Evolutionary conservation across 371 early-diverging fungal species (phyloP), one percentile per base, ranked within the genome.

Genomic region (Mucor circinelloides): DNA sequence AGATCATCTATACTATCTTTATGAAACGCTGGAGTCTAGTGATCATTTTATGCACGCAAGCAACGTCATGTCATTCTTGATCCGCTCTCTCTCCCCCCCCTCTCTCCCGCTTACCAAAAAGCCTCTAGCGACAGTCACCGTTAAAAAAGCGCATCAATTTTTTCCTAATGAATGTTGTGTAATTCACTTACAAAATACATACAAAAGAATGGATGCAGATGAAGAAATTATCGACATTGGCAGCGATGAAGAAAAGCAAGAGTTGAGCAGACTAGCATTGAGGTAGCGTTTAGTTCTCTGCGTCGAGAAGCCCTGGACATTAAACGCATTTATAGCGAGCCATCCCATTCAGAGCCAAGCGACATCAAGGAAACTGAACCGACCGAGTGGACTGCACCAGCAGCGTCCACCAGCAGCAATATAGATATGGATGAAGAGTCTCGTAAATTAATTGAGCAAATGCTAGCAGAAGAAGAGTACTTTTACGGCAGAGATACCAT

Each of bases 391-490:
- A 19, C 25, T 9, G 21, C 28, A 1, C 31, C 55, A 28, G 23
- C 55, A 55, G 6, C 28, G 6, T 8, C 31, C 15, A 4, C 28
- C 13, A n/a, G 15, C 2, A 7, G 8, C 27, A 28, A 31, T 17
- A 4, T 31, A 17, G 87, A 84, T 44, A 87, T 87, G 85, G 91
- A 90, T 68, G 84, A 80, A 40, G 81, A 84, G 58, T 87, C 89
- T 0, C 77, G 82, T 9, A 68, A 75, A 48, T 69, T 90, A 55
- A 91, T 91, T 69, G 88, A 86, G 58, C 84, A 85, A 67, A 90
- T 91, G 90, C 77, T 91, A 17, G 89, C 86, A 3, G 91, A 91
- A 54, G 90, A 91, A 69, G 82, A 83, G 57, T 87, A 80, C 60
- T 90, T 87, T 69, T 86, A 86, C 58, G 87, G 85, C 23, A 42